Evolutionary conservation across 2,329 filamentous ascomycete species (phyloP).

Genomic region (Thelonectria olida): DNA sequence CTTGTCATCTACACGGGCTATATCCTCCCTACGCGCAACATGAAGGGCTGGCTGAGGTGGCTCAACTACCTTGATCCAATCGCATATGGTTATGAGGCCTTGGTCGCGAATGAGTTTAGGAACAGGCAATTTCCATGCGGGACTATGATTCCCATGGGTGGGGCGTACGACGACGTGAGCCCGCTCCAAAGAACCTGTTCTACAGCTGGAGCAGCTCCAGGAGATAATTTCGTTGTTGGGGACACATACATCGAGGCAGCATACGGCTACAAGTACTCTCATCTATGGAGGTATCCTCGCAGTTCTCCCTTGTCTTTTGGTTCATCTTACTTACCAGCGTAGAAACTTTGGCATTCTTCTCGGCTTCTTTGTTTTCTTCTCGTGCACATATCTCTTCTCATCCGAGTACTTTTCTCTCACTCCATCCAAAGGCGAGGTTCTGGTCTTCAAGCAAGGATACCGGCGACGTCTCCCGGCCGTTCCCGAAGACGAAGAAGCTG

Average conservation of each 20-base stretch:
- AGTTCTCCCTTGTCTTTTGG: too few relatives aligned
- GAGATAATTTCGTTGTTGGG: slow-evolving; percentile 18
- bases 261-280: slow-evolving; percentile 60
- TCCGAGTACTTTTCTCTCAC: slow-evolving; percentile 67
- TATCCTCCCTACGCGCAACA: slow-evolving; percentile 45
- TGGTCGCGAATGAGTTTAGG: slow-evolving; percentile 29
- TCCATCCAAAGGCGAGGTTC: slow-evolving; percentile 68
- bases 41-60: slow-evolving; percentile 55
- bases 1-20: slow-evolving; percentile 57
- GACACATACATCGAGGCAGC: slow-evolving; percentile 26
- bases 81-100: slow-evolving; percentile 55
- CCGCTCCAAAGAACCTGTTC: slow-evolving; percentile 11
- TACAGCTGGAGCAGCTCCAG: slow-evolving; percentile 23
- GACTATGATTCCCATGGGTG: slow-evolving; percentile 16
- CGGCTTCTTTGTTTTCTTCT: slow-evolving; percentile 71
- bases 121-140: slow-evolving; percentile 15
- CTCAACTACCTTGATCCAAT: slow-evolving; percentile 71
- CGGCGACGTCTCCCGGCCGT: background rate
- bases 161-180: background rate
- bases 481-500: slow-evolving; percentile 9
- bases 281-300: slow-evolving; percentile 58
- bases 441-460: slow-evolving; percentile 64
- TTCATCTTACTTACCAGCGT: background rate
- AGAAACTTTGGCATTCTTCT: slow-evolving; percentile 73
- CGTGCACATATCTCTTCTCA: slow-evolving; percentile 67